Conservation (phyloP, 495 filamentous ascomycete genomes). For the Symbiotaphrina buchneri region DNA sequence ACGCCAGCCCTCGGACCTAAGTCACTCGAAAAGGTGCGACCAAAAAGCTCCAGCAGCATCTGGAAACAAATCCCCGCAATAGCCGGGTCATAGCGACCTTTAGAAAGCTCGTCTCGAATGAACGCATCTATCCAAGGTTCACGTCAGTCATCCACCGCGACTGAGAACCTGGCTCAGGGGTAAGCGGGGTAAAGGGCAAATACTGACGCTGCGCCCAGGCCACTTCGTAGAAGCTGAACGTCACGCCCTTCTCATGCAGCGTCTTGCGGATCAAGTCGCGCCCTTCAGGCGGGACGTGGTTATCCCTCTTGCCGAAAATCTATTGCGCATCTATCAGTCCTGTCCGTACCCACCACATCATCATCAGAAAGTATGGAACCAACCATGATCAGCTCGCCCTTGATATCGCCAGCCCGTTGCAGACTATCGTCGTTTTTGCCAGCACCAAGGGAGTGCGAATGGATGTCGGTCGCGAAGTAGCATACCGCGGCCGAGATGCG, state of each 20-base stretch:
- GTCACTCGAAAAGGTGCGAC: conserved; percentile 51
- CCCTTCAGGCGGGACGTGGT: conserved; percentile 68
- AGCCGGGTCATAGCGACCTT: conserved; percentile 79
- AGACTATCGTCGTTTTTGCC: conserved; percentile 48
- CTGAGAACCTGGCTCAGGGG: too few relatives aligned
- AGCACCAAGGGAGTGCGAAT: conserved; percentile 47
- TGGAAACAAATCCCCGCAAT: conserved; percentile 80
- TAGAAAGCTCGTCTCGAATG: conserved; percentile 86
- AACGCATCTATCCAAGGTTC: conserved; percentile 42
- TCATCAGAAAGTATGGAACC: conserved; percentile 5
- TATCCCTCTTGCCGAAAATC: conserved; percentile 79
- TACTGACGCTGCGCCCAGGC: conserved; percentile 70
- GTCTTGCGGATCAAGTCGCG: conserved; percentile 72
- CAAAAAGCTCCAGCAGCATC: conserved; percentile 74
- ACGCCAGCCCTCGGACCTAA: conserved; percentile 29
- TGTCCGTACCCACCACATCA: conserved; percentile 1
- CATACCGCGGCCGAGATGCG: conserved; percentile 56
- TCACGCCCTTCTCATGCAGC: conserved; percentile 48
- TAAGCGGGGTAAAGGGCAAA: too few relatives aligned
- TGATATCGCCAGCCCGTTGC: conserved; percentile 43
- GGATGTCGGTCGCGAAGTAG: conserved; percentile 89
- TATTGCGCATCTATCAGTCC: conserved; percentile 3
- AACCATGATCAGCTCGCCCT: conserved; percentile 53
- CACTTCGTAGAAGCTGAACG: conserved; percentile 71
- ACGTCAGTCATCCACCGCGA: too few relatives aligned